Base-by-base conservation (phyloP, 208 protist genomes). In the Trypanosoma conorhini region DNA sequence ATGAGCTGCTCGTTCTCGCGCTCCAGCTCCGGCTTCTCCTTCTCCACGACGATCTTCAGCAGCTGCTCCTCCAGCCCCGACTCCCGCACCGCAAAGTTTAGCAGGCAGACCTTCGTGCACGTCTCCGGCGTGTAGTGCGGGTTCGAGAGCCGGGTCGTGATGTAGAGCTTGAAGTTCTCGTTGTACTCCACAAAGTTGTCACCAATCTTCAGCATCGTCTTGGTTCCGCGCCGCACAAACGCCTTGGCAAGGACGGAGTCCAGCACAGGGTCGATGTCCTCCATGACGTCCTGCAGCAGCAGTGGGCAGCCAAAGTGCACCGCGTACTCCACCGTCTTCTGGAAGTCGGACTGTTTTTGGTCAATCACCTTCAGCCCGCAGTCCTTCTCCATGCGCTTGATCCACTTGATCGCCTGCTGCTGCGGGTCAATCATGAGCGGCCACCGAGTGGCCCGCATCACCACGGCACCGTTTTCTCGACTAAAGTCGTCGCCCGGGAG, bases 371-470 rank as follows among this genome's bases (percentile, higher is more conserved):
- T 94, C 15, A 99, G 85, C 8, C 95, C 87, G 68, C 88, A 92
- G 66, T 97, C 87, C 33, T 93, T 87, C 85, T 98, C 96, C 87
- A 97, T 96, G 15, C 94, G 93, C 76, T 99, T 99, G 48, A 99
- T 94, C 98, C 98, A 99, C 85, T 99, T 98, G 77, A 99, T 99
- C 7, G 98, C 99, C 87, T 99, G 98, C 77, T 92, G 89, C 87
- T 99, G 98, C 50, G 99, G 99, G 80, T 99, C 99, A 70, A 99
- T 98, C 91, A 99, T 99, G 24, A 99, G 91, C 28, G 99, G 98
- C 88, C 98, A 99, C 67, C 98, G 94, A 35, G 88, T 84, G 24
- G 94, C 95, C 46, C 89, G 83, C 33, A 94, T 98, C 8, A 99
- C 98, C 24, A 99, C 83, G n/a, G 98, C 88, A 62, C 98, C 98